Evolutionary conservation across 148 eudicot species (phyloP).

Genomic region (Polygonum maritimum): DNA sequence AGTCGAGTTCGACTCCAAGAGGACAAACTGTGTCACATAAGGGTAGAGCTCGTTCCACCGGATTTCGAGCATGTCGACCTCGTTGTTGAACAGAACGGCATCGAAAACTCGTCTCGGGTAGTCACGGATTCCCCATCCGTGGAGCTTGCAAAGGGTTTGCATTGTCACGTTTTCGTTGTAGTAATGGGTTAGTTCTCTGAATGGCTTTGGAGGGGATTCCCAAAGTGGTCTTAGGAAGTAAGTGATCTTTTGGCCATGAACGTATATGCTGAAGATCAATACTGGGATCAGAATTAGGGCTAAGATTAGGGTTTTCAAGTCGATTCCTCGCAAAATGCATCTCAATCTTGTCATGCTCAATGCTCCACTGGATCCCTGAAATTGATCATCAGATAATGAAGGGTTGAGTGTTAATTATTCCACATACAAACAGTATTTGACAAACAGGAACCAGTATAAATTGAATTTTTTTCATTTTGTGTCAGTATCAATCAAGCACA

Average conservation of each 20-base stretch:
- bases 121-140: slow-evolving; percentile 31
- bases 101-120: slow-evolving; percentile 29
- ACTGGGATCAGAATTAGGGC: slow-evolving; percentile 14
- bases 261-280: slow-evolving; percentile 9
- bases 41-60: slow-evolving; percentile 31
- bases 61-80: slow-evolving; percentile 29
- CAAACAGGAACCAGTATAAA: neutral
- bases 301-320: slow-evolving; percentile 13
- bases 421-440: neutral
- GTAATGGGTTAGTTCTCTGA: slow-evolving; percentile 21
- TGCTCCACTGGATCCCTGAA: slow-evolving; percentile 7
- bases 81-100: slow-evolving; percentile 32
- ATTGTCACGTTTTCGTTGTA: slow-evolving; percentile 23
- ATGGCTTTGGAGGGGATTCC: slow-evolving; percentile 30
- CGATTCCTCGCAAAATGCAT: slow-evolving; percentile 20
- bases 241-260: slow-evolving; percentile 26
- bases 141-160: slow-evolving; percentile 27
- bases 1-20: slow-evolving; percentile 30
- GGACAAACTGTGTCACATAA: slow-evolving; percentile 24
- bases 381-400: neutral
- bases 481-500: neutral
- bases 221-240: slow-evolving; percentile 31
- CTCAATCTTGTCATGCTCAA: slow-evolving; percentile 17
- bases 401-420: neutral
- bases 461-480: neutral